Evolutionary conservation across 73 alveolate species (phyloP).

Genomic region (Blepharisma stoltei): DNA sequence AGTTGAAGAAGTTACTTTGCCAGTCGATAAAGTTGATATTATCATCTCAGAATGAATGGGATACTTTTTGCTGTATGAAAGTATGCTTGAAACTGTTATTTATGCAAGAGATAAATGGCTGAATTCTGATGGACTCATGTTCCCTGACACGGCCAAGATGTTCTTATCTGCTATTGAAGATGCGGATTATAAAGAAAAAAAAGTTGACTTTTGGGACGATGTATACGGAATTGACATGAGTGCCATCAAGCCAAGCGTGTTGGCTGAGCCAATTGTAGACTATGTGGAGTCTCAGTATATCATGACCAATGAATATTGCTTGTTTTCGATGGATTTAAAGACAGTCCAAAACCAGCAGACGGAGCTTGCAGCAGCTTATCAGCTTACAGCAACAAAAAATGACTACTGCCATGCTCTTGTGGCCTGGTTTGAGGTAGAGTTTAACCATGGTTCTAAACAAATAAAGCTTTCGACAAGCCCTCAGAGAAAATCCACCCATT

Average conservation of each 20-base stretch:
- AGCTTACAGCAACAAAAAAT: slow-evolving; percentile 51
- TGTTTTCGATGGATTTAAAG: slow-evolving; percentile 72
- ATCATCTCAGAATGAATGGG: slow-evolving; percentile 98
- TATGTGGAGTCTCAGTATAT: slow-evolving; percentile 26
- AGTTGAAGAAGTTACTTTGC: slow-evolving; percentile 92
- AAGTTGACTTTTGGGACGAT: slow-evolving; percentile 86
- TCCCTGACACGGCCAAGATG: slow-evolving; percentile 87
- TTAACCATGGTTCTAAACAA: slow-evolving; percentile 64
- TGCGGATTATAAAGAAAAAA: slow-evolving; percentile 76
- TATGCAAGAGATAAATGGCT: slow-evolving; percentile 92
- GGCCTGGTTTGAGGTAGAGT: slow-evolving; percentile 91
- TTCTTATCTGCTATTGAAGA: slow-evolving; percentile 87
- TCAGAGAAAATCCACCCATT: slow-evolving; percentile 78
- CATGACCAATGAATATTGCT: slow-evolving; percentile 36
- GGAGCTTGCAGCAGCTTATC: slow-evolving; percentile 63
- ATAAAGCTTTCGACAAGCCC: slow-evolving; percentile 88
- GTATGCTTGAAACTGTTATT: slow-evolving; percentile 91
- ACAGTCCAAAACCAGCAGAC: slow-evolving; percentile 65
- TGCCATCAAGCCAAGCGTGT: slow-evolving; percentile 45
- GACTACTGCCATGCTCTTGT: slow-evolving; percentile 83
- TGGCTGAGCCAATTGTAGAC: slow-evolving; percentile 55
- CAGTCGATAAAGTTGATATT: slow-evolving; percentile 88
- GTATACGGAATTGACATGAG: slow-evolving; percentile 83
- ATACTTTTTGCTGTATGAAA: slow-evolving; percentile 85
- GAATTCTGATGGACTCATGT: slow-evolving; percentile 61